Conservation (phyloP, 2,329 filamentous ascomycete species). For the Allantophomopsis lycopodina region DNA sequence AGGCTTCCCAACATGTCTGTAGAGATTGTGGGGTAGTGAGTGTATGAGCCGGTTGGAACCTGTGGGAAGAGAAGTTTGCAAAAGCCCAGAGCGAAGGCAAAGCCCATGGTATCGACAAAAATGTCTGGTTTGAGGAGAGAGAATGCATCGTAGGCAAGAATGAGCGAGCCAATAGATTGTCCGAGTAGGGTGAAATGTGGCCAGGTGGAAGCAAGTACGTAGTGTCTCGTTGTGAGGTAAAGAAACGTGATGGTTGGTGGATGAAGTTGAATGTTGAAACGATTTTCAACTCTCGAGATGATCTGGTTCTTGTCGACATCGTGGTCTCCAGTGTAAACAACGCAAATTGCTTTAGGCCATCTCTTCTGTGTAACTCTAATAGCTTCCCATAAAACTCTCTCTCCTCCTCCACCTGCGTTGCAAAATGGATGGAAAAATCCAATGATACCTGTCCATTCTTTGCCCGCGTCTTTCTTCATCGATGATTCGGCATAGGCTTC, state of each 20-base stretch:
- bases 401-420: slow-evolving; percentile 91
- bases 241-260: slow-evolving; percentile 74
- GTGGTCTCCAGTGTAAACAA: slow-evolving; percentile 93
- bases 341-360: slow-evolving; percentile 79
- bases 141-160: slow-evolving; percentile 87
- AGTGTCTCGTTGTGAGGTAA: slow-evolving; percentile 78
- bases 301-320: slow-evolving; percentile 73
- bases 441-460: slow-evolving; percentile 71
- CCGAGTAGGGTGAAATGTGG: slow-evolving; percentile 85
- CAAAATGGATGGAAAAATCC: slow-evolving; percentile 98
- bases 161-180: slow-evolving; percentile 80
- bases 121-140: slow-evolving; percentile 84
- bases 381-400: slow-evolving; percentile 92
- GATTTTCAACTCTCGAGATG: slow-evolving; percentile 62
- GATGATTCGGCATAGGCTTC: slow-evolving; percentile 33
- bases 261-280: slow-evolving; percentile 88
- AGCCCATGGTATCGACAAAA: slow-evolving; percentile 97
- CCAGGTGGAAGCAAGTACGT: slow-evolving; percentile 77
- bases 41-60: slow-evolving; percentile 82
- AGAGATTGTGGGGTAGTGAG: slow-evolving; percentile 96
- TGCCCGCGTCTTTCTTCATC: slow-evolving; percentile 25
- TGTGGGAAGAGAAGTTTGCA: slow-evolving; percentile 68
- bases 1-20: slow-evolving; percentile 92
- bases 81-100: slow-evolving; percentile 78
- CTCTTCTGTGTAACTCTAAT: slow-evolving; percentile 79